Evolutionary conservation across 2,329 filamentous ascomycete genomes (phyloP), one percentile per base, ranked within the genome.

Genomic region (Ploettnerulaceae sp.): DNA sequence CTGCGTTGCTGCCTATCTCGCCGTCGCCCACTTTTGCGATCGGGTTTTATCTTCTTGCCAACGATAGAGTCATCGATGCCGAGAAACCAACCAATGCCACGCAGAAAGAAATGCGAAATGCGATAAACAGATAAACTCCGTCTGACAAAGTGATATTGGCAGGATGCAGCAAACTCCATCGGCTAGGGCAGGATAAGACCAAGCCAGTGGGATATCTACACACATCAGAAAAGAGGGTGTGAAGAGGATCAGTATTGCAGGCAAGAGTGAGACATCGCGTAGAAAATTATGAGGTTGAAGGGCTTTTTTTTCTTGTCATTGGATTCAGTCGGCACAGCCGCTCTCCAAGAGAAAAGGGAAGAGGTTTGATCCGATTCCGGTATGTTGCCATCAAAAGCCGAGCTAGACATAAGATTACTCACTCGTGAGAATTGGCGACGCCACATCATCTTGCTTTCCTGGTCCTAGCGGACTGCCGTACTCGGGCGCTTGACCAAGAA

Each of bases 381-480:
- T 17, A 5, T 28, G 5, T 40, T 14, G 25, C 37, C 37, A 20
- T 40, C 37, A 40, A 18, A 40, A 29, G 25, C 37, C 37, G 37
- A 29, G 36, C 21, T 11, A 34, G 21, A 14, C 15, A 25, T 25
- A 15, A 39, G 24, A 39, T 28, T 28, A 28, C 24, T 28, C 36
- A 25, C 36, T 20, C 21, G 15, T 7, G 34, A 14, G 25, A 7
- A 37, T 37, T 31, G 28, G n/a, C 6, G 15, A 20, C 14, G 25
- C 12, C 3, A 3, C 4, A 24, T n/a, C 21, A 36, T 25, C 18
- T 22, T 25, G 34, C 34, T 7, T 9, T 5, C 25, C 14, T 40
- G 5, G 17, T 14, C n/a, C 31, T 31, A 14, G 15, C 17, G 21
- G 37, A 18, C 25, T 21, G 37, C 37, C 37, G 37, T 40, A 40